Base-by-base conservation (phyloP, 805 yeast genomes). In the Candida verbasci region DNA sequence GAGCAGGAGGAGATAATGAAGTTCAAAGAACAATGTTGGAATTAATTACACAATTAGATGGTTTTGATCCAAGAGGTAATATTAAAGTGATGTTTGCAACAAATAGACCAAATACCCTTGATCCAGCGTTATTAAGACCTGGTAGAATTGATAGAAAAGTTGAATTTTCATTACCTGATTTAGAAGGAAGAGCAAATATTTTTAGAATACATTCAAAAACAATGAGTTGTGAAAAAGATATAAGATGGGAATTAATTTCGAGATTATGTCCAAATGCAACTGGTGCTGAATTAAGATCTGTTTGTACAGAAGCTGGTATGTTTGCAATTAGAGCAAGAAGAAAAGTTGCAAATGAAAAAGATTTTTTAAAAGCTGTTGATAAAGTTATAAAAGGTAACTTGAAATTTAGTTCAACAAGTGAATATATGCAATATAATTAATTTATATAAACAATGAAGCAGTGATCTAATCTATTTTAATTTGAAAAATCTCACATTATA, bases 61-160 rank as follows among this genome's bases (percentile, higher is more conserved):
- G 99, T 37, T 93, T 93, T 61, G 98, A 93, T 54, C 95, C 98
- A 43, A 82, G 97, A 65, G 98, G 97, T 55, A 93, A 93, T 62
- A 93, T 93, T 61, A 93, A 93, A 71, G 99, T 93, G 39, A 93
- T 93, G 97, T 93, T 93, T 68, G 99, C 99, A 28, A 93, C 99
- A 11, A 93, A 93, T 65, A 78, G 98, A 67, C 98, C 97, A 43
- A 91, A 93, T 63, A 93, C 97, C 0, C 75, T 93, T 58, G n/a
- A n/a, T n/a, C n/a, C n/a, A n/a, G n/a, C n/a, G n/a, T n/a, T n/a
- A n/a, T n/a, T n/a, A n/a, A n/a, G 99, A 68, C 98, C 99, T 3
- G 99, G 99, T 31, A 83, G 99, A 75, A 91, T 93, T 52, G 99
- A 93, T 67, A 84, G 99, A 65, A 93, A 91, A 64, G 98, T 93